Conservation (phyloP, 495 filamentous ascomycete species). For the Penicillium diatomitis region DNA sequence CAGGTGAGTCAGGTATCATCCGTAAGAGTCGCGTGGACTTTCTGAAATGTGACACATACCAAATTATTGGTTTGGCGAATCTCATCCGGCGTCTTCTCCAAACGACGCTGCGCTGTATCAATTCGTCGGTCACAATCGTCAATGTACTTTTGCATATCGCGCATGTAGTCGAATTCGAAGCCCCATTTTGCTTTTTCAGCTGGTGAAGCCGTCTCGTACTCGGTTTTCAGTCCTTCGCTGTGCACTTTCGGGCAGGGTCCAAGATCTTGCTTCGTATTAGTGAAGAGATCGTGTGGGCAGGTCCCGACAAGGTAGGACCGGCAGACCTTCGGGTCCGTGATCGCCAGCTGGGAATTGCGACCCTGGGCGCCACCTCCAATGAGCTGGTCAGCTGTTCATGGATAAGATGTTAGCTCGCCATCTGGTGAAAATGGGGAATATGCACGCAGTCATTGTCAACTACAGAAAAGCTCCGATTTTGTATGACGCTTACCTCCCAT, state of each 20-base stretch:
- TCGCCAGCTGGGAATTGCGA: slow-evolving; percentile 67
- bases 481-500: slow-evolving; percentile 45
- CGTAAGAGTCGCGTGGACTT: too few species aligned
- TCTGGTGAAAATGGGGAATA: slow-evolving; percentile 4
- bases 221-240: slow-evolving; percentile 74
- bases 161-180: slow-evolving; percentile 93
- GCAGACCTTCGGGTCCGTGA: slow-evolving; percentile 91
- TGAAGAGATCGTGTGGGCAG: slow-evolving; percentile 98
- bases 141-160: slow-evolving; percentile 91
- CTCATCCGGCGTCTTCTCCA: slow-evolving; percentile 98
- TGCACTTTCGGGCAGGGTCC: slow-evolving; percentile 88
- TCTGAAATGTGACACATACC: slow-evolving; percentile 22
- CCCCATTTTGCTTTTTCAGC: slow-evolving; percentile 67
- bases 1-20: too few species aligned
- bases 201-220: slow-evolving; percentile 64
- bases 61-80: slow-evolving; percentile 92
- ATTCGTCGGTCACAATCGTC: slow-evolving; percentile 95
- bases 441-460: not conserved
- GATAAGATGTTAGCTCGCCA: slow-evolving; percentile 25
- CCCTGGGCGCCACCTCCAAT: slow-evolving; percentile 65
- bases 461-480: not conserved
- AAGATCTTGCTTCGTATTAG: slow-evolving; percentile 97
- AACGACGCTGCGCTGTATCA: slow-evolving; percentile 73
- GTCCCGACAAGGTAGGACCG: slow-evolving; percentile 89
- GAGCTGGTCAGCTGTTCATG: slow-evolving; percentile 57